phyloP scores from a whole-genome alignment of 106 monocot genomes.

The Dendrobium officinale region DNA sequence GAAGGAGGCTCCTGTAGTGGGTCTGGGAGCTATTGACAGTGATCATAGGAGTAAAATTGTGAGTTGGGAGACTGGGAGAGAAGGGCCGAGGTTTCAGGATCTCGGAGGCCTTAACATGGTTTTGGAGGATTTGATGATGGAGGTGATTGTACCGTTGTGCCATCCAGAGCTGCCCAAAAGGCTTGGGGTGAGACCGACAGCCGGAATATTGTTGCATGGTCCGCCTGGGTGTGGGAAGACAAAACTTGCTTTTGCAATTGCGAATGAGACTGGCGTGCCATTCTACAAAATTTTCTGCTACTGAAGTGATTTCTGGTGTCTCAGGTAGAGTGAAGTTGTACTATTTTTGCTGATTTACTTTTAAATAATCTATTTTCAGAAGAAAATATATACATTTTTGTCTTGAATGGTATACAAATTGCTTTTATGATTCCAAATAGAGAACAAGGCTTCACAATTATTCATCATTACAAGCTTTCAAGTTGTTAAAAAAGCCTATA shows the following conservation, averaged over 20 bases:
- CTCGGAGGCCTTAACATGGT: conserved; percentile 70
- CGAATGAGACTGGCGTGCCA: conserved; percentile 81
- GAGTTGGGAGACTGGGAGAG: conserved; percentile 9
- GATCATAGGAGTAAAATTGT: not conserved
- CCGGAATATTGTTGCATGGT: conserved; percentile 78
- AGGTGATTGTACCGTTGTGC: conserved; percentile 77
- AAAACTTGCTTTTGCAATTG: conserved; percentile 86
- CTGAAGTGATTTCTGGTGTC: conserved; percentile 80
- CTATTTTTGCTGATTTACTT: not conserved
- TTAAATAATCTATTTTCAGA: not conserved
- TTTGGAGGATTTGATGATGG: conserved; percentile 72
- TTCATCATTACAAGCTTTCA: not conserved
- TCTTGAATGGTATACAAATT: not conserved
- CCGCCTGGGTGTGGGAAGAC: conserved; percentile 98
- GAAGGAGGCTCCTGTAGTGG: conserved; percentile 2
- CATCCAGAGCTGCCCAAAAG: conserved; percentile 53
- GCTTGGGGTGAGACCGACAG: conserved; percentile 69
- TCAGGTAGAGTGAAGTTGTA: conserved; percentile 44
- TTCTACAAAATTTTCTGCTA: conserved; percentile 81
- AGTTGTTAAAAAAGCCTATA: too few relatives aligned
- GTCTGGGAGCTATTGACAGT: not conserved
- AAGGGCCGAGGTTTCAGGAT: conserved; percentile 65
- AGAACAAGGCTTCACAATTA: not conserved
- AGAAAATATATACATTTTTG: not conserved
- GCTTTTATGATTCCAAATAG: not conserved